A percentile compares a stretch with the other conserved stretches of the same genome.
Conservation (phyloP, 148 eudicot species). For the Selenicereus undatus region DNA sequence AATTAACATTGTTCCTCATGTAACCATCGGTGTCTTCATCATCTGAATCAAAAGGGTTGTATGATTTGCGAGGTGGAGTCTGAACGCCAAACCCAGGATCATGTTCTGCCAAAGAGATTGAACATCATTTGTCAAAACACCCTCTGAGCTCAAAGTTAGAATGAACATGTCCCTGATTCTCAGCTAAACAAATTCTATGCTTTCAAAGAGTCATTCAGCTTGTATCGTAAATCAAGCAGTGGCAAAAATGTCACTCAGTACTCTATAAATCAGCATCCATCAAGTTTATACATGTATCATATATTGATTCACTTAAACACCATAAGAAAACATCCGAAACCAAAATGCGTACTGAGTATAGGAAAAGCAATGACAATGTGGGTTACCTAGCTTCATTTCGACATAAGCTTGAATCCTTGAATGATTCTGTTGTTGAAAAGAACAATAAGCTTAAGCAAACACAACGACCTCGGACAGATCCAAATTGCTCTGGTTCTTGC, state of each 20-base stretch:
- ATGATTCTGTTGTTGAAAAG: not conserved
- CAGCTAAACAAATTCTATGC: not conserved
- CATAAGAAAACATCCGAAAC: not conserved
- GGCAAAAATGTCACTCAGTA: too few relatives aligned
- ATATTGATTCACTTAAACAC: not conserved
- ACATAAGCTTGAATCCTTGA: conserved; percentile 7
- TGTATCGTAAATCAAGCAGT: too few relatives aligned
- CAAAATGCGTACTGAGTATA: not conserved
- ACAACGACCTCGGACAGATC: not conserved
- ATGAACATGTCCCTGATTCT: not conserved
- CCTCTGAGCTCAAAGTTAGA: not conserved
- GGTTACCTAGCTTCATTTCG: too few relatives aligned
- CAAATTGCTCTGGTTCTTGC: too few relatives aligned
- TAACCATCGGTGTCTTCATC: too few relatives aligned
- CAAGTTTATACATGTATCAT: not conserved
- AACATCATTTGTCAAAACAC: too few relatives aligned
- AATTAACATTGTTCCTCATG: conserved; percentile 38
- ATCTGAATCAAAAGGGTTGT: too few relatives aligned
- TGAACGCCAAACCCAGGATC: too few relatives aligned
- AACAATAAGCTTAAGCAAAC: too few relatives aligned
- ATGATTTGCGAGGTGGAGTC: too few relatives aligned
- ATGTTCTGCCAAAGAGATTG: too few relatives aligned
- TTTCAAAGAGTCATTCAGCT: not conserved
- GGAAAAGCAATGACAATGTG: not conserved
- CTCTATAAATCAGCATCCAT: too few relatives aligned